These are phyloP conservation scores for Termitomyces sp. DNA, from an alignment of 768 basidiomycete species.

Conservation along the genomic window DNA sequence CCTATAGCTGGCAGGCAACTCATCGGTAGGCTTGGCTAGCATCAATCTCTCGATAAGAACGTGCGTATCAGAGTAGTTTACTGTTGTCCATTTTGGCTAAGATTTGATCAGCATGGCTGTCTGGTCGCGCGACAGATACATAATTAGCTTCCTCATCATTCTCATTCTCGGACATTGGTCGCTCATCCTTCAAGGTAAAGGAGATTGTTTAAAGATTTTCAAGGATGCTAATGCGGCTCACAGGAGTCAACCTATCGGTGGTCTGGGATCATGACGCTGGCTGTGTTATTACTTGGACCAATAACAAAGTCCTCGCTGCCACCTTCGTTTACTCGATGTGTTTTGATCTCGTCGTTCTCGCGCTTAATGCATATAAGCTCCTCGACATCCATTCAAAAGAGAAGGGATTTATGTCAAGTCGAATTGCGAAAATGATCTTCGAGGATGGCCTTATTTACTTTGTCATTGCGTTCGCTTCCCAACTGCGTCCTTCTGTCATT, in stretches of 20 bases:
- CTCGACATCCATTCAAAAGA: conserved; percentile 18
- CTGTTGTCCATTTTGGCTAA: neutral
- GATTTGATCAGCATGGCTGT: conserved; percentile 42
- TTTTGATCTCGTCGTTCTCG: conserved; percentile 60
- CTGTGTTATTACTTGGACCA: conserved; percentile 54
- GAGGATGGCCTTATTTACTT: conserved; percentile 71
- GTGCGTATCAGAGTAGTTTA: conserved; percentile 24
- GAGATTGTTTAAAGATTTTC: neutral
- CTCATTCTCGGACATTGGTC: conserved; percentile 69
- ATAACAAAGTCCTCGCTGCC: conserved; percentile 59
- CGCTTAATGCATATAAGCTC: conserved; percentile 58
- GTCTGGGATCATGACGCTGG: conserved; percentile 39
- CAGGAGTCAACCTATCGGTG: conserved; percentile 58
- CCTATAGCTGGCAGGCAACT: conserved; percentile 27
- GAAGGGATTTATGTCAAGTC: conserved; percentile 28
- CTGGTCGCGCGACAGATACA: conserved; percentile 53
- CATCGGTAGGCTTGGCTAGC: conserved; percentile 52
- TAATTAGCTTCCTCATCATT: conserved; percentile 44
- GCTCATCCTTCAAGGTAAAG: conserved; percentile 57
- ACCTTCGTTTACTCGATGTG: conserved; percentile 76
- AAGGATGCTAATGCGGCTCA: neutral
- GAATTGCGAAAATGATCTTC: conserved; percentile 61
- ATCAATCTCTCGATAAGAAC: conserved; percentile 57
- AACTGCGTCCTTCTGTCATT: neutral
- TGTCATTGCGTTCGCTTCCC: conserved; percentile 55